Evolutionary conservation across 805 yeast species (phyloP).

Genomic region (Hanseniaspora singularis): DNA sequence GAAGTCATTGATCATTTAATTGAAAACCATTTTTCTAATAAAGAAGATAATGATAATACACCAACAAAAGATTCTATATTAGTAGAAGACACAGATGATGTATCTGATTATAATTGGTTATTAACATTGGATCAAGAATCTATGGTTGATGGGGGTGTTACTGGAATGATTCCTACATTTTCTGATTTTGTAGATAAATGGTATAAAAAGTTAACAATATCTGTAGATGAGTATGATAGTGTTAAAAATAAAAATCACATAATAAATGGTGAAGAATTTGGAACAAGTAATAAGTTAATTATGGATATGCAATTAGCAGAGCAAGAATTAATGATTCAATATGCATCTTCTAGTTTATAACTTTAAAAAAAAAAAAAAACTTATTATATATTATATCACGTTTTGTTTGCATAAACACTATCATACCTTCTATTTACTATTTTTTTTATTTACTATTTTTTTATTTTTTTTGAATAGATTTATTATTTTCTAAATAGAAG

Average conservation of each 20-base stretch:
- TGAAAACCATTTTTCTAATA: slow-evolving; percentile 42
- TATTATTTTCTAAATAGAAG: too few relatives aligned
- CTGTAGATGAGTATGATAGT: not conserved
- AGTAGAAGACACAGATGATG: slow-evolving; percentile 20
- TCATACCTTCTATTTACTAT: too few relatives aligned
- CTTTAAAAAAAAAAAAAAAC: not conserved
- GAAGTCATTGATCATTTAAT: slow-evolving; percentile 61
- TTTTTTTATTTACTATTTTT: too few relatives aligned
- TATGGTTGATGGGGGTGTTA: slow-evolving; percentile 49
- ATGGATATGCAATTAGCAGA: slow-evolving; percentile 10
- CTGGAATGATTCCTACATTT: slow-evolving; percentile 56
- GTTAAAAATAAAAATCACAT: not conserved
- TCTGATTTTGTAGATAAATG: slow-evolving; percentile 31
- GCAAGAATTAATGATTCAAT: not conserved
- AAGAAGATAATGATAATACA: slow-evolving; percentile 1
- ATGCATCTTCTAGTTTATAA: not conserved
- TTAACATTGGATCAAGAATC: slow-evolving; percentile 28
- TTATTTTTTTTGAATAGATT: too few relatives aligned
- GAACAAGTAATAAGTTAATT: not conserved
- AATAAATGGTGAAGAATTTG: slow-evolving; percentile 33
- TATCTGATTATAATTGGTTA: slow-evolving; percentile 39
- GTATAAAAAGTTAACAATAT: slow-evolving; percentile 7
- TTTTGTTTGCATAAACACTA: too few relatives aligned
- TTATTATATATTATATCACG: not conserved
- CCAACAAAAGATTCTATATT: not conserved